Conservation (phyloP, 2,329 filamentous ascomycete species). For the Hymenoscyphus linearis region DNA sequence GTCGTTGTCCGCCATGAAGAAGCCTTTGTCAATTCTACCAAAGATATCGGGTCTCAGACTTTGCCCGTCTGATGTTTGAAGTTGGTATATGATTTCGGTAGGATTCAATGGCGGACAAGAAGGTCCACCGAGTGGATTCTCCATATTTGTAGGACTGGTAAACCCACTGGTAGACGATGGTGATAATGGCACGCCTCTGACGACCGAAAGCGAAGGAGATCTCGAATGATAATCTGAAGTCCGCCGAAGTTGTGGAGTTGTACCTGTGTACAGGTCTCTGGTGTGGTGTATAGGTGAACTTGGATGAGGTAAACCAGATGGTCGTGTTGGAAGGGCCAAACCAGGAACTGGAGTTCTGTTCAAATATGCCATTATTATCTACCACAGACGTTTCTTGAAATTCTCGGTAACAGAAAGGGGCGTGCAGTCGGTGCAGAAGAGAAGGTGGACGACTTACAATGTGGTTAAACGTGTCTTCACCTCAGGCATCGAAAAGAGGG, state of each 20-base stretch:
- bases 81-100: conserved; percentile 39
- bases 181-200: conserved; percentile 30
- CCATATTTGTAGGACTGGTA: conserved; percentile 32
- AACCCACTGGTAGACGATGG: conserved; percentile 32
- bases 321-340: conserved; percentile 30
- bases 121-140: conserved; percentile 21
- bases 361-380: conserved; percentile 28
- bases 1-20: conserved; percentile 59
- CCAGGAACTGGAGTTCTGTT: conserved; percentile 28
- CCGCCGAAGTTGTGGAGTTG: conserved; percentile 28
- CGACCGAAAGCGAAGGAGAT: conserved; percentile 28
- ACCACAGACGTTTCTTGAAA: conserved; percentile 14
- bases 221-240: conserved; percentile 28
- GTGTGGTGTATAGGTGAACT: conserved; percentile 27
- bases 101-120: conserved; percentile 33
- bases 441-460: conserved; percentile 25
- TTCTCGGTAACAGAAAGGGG: conserved; percentile 18
- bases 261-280: conserved; percentile 30
- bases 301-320: conserved; percentile 30
- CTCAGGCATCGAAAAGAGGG: conserved; percentile 32
- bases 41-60: conserved; percentile 56
- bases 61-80: conserved; percentile 44
- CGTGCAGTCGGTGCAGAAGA: not conserved
- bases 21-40: conserved; percentile 66
- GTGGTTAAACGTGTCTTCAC: conserved; percentile 31